Base-by-base conservation (phyloP, 768 basidiomycete genomes). In the Trametes cubensis region DNA sequence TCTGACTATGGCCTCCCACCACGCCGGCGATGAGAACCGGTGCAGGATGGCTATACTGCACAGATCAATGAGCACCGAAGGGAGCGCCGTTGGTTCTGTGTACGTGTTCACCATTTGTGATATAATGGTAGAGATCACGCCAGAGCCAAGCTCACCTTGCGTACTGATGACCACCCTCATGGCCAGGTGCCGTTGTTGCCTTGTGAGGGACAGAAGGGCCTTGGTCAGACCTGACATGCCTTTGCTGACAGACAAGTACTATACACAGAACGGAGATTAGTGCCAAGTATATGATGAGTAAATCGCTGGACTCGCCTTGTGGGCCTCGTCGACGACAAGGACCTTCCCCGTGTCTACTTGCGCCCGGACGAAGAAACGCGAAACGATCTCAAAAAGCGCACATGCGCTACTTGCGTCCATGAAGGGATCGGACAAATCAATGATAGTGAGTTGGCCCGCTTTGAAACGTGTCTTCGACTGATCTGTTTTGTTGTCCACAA, bases 121-220 rank as follows among this genome's bases (percentile, higher is more conserved):
- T 2, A 40, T 4, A 15, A 3, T n/a, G 4, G 6, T 5, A 34
- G 34, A 8, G 47, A 42, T 23, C 2, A 28, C 40, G 18, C 50
- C 18, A 15, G 11, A 40, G 28, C 17, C 47, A 41, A 51, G 65
- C 62, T 0, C 6, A 81, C 86, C 89, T 79, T 91, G 90, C 0
- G 89, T 91, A 66, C 85, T 87, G 60, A 91, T 87, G 21, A 91
- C 78, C 14, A 91, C 79, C 10, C 89, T 80, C 85, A 89, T 88
- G 0, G 83, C 87, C 6, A 87, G 73, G 69, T 91, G 89, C 1
- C 89, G 81, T 65, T 89, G 88, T 67, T 90, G 86, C 0, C 89
- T 79, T 21, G 85, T 83, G 8, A 90, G 73, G 8, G 81, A 80
- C 21, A 86, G 69, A 17, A 91, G 71, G 10, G 83, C 77, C n/a